Percentiles rank a stretch among this genome's conserved stretches.
Evolutionary conservation across 148 eudicot species (phyloP).

Genomic region (Chenopodium formosanum): DNA sequence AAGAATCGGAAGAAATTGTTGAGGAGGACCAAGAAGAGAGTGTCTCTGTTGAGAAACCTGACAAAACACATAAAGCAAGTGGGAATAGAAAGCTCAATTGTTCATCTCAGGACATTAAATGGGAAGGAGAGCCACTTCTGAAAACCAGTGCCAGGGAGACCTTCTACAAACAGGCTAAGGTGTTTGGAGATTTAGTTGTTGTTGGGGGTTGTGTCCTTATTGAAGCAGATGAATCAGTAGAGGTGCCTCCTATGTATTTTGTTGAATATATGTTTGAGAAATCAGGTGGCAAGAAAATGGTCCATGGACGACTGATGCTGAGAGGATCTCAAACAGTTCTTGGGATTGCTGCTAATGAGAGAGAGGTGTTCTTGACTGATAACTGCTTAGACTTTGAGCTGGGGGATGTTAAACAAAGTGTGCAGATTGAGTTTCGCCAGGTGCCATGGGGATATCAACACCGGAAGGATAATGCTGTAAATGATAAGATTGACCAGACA

Average conservation of each 20-base stretch:
- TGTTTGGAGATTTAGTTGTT: conserved; percentile 52
- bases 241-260: conserved; percentile 50
- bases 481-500: conserved; percentile 63
- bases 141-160: conserved; percentile 34
- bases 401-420: conserved; percentile 46
- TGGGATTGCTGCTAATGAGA: conserved; percentile 72
- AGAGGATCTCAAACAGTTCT: conserved; percentile 74
- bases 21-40: conserved; percentile 46
- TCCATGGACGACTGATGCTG: conserved; percentile 78
- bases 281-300: conserved; percentile 54
- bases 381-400: conserved; percentile 75
- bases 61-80: conserved; percentile 28
- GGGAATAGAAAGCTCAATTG: conserved; percentile 41
- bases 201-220: conserved; percentile 67
- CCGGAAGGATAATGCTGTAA: conserved; percentile 59
- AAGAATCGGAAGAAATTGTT: conserved; percentile 51
- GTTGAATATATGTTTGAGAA: conserved; percentile 94
- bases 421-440: conserved; percentile 48
- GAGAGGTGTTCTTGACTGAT: conserved; percentile 84
- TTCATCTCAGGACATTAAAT: conserved; percentile 42
- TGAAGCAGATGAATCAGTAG: conserved; percentile 49
- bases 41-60: conserved; percentile 30
- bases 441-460: conserved; percentile 77
- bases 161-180: conserved; percentile 56
- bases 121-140: conserved; percentile 68